These are phyloP conservation scores for Luzula sylvatica DNA, from an alignment of 176 grass and related monocot species.

Conservation along the genomic window DNA sequence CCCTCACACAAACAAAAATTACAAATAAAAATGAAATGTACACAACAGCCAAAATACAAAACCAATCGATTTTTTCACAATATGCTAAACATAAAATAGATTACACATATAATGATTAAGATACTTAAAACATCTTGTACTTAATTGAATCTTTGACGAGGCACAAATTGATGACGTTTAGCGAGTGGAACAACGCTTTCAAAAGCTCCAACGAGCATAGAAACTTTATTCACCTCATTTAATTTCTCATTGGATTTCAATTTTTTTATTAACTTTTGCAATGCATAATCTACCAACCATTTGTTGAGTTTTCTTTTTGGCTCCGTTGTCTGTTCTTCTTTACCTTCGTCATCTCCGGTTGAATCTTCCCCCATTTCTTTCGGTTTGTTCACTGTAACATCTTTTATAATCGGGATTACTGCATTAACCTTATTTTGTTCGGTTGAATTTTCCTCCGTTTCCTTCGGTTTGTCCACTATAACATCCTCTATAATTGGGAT, in stretches of 20 bases:
- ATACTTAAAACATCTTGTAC: no score
- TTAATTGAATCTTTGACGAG: slow-evolving; percentile 1
- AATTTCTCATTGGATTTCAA: slow-evolving; percentile 4
- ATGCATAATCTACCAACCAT: slow-evolving; percentile 20
- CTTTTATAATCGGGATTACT: slow-evolving; percentile 3
- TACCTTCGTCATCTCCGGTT: neutral
- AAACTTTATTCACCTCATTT: slow-evolving; percentile 5
- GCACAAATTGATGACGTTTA: neutral
- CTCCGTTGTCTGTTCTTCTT: neutral
- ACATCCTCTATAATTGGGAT: slow-evolving; percentile 4
- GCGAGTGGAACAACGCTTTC: slow-evolving; percentile 3
- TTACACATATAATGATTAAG: no score
- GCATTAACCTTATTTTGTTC: no score
- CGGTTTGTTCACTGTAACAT: slow-evolving; percentile 10
- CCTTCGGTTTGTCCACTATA: no score
- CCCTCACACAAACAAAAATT: no score
- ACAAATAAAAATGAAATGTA: no score
- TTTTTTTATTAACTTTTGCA: slow-evolving; percentile 6
- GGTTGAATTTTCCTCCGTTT: no score
- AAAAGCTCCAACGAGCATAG: slow-evolving; percentile 14
- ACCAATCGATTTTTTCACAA: no score
- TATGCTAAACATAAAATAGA: no score
- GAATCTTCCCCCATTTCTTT: slow-evolving; percentile 3
- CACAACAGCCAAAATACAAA: no score
- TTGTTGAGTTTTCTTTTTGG: slow-evolving; percentile 8